Percentiles rank a stretch among this genome's conserved stretches.
phyloP scores from a whole-genome alignment of 208 protist genomes.

The Borovskyia barvae region DNA sequence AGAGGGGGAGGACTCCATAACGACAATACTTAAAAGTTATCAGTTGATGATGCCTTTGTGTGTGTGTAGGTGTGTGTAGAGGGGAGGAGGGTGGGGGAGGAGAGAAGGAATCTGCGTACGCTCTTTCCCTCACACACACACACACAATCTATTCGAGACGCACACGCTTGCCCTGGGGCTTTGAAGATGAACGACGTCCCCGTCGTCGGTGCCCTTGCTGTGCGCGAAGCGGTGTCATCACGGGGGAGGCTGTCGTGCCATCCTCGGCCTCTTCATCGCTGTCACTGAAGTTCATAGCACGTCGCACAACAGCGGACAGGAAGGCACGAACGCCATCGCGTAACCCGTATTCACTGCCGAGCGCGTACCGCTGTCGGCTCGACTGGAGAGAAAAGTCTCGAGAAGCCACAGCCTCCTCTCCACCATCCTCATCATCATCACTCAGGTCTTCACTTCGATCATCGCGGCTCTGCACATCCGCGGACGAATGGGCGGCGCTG shows the following conservation, averaged over 20 bases:
- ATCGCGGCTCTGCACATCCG: background rate
- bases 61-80: too few species aligned
- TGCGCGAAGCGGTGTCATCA: too few species aligned
- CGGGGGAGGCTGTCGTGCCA: too few species aligned
- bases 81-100: too few species aligned
- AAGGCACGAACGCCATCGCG: constrained; percentile 24
- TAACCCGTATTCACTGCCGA: constrained; percentile 10
- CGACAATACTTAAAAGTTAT: too few species aligned
- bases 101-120: background rate
- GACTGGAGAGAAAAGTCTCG: too few species aligned
- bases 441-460: background rate
- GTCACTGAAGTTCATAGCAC: constrained; percentile 41
- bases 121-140: background rate
- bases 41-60: too few species aligned
- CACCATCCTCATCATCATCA: background rate
- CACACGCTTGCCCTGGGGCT: constrained; percentile 17
- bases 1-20: too few species aligned
- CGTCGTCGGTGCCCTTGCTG: too few species aligned
- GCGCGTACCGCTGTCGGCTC: constrained; percentile 16
- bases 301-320: constrained; percentile 37
- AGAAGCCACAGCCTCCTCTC: too few species aligned
- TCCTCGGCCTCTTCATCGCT: constrained; percentile 28
- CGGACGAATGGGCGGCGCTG: background rate
- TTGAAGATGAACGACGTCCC: too few species aligned
- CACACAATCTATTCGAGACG: constrained; percentile 14